Evolutionary conservation across 371 early-diverging fungal genomes (phyloP), one percentile per base, ranked within the genome.

Genomic region (Mucor piriformis): DNA sequence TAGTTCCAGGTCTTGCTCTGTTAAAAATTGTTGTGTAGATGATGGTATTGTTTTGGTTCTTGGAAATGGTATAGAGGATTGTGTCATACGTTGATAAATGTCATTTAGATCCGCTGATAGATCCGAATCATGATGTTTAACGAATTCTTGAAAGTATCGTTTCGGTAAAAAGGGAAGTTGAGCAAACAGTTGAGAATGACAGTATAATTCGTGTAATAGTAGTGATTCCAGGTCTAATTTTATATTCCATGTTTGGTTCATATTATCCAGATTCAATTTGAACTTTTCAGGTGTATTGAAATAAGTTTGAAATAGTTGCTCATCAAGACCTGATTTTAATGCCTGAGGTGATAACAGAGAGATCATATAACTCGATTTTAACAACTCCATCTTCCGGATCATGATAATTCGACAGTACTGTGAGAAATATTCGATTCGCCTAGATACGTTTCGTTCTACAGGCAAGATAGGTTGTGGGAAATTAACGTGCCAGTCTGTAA

Each of bases 401-500:
- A 71, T 65, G 8, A 73, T 64, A 11, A 75, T 54, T 18, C 79
- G 73, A 24, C 73, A 75, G 27, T 70, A 73, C 6, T 70, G 67
- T 6, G 70, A 66, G 24, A 78, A 68, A 20, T 44, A 63, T 23
- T 73, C 67, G 15, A 75, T 57, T 12, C 18, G 40, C 34, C 59
- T 63, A 6, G 50, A 34, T 0, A 58, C 11, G 1, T 18, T 16
- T 5, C 33, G 23, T 49, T 80, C 80, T 3, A 38, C 52, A 3
- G 73, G 63, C 20, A 80, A 48, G 8, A 42, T 8, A 1, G 67
- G 67, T 27, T 63, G 73, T 7, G 77, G 77, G 25, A 74, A 76
- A 46, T 80, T 63, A 13, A 76, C 80, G 32, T 80, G 71, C 75
- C 77, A 76, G 10, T 74, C 56, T 3, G 58, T 52, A 11, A 76